Base-by-base conservation (phyloP, 345 rosid species). In the Lenwebbia sp. region DNA sequence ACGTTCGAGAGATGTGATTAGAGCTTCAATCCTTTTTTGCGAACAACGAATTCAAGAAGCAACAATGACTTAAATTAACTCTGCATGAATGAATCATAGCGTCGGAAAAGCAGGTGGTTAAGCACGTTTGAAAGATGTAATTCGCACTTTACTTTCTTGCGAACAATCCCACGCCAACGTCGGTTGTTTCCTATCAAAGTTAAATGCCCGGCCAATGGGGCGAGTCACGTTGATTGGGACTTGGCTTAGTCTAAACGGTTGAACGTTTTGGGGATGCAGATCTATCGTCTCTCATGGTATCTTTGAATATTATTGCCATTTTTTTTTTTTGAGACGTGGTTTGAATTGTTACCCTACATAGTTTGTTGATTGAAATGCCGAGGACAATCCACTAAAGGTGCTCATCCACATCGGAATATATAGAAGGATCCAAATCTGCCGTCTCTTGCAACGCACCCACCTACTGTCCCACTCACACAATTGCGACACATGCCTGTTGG, bases 401-500 rank as follows among this genome's bases (percentile, higher is more conserved):
- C 50, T 17, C 54, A 14, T 14, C 54, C 21, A 14, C 54, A 52
- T 52, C 19, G 54, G 54, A 52, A 52, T 52, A 14, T 14, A 52
- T 6, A 52, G 1, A 52, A 52, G 5, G 54, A 54, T 7, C 9
- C 3, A 54, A 22, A 54, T 54, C 56, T 22, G 13, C 25, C 25
- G 3, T 19, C 78, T 65, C 44, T 1, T 10, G 23, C 25, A 1
- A 9, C 10, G 25, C 25, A 19, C 44, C 3, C 1, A 65, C 37
- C 37, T 9, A 33, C 25, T 25, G 13, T 65, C 13, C 19, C 44
- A 12, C 78, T 33, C 44, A 65, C 44, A 65, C 1, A 5, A 65
- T 19, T 65, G 78, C 0, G 25, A 8, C 25, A 0, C 13, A 33
- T 19, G 25, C 13, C 12, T 5, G 5, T 33, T 25, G 40, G 40